Base-by-base conservation (phyloP, 140 eudicot genomes). In the Flaveria floridana region DNA sequence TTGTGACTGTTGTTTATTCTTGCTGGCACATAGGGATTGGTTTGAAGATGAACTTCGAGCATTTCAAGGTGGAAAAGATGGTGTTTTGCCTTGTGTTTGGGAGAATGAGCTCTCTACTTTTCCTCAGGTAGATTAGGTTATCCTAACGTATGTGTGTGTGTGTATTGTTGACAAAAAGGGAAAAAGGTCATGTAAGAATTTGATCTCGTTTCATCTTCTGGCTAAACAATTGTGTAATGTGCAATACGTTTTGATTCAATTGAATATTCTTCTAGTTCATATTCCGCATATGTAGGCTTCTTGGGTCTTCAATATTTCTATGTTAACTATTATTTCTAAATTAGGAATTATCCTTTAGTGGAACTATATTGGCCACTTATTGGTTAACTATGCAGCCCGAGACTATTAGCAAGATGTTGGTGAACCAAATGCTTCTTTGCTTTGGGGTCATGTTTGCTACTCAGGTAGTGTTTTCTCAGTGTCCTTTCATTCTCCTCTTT, bases 21-120 rank as follows among this genome's bases (percentile, higher is more conserved):
- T 65, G 65, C 59, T 72, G 73, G 69, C 63, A 37, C 82, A 59
- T 55, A 94, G 99, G 86, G 99, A 90, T 73, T 94, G 93, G 99
- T 88, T 94, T 81, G 99, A 94, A 88, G 99, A 94, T 67, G 99
- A 94, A 84, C 96, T 94, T 67, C 97, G 99, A 44, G 94, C 96
- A 25, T 94, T 94, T 74, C 90, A 94, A 82, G 99, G 99, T 72
- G 99, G 99, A 63, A 94, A 94, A 85, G 91, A 86, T 82, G 96
- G 99, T 52, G 82, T 83, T 69, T 77, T 94, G 86, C 92, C 99
- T 48, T 94, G 97, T 78, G 95, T 94, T 47, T 94, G 97, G 97
- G 99, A 88, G 75, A 79, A 83, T 75, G 97, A 94, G 80, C 84
- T 83, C 85, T 90, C 96, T 59, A 94, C 88, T 78, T 94, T 90